Conservation (phyloP, 2,329 filamentous ascomycete genomes). For the Diaporthe citri region DNA sequence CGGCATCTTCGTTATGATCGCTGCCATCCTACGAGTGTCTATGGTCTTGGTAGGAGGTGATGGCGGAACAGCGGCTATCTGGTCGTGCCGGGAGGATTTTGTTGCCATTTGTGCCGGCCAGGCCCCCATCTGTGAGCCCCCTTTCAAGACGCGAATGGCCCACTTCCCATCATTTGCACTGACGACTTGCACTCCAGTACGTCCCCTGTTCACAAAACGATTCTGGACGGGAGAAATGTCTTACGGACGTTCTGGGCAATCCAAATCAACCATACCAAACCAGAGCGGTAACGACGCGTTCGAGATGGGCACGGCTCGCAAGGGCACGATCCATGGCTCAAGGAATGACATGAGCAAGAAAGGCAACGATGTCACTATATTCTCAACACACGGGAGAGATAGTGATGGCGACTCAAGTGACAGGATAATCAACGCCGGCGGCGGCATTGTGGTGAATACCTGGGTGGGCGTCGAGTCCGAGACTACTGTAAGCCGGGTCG, state of each 20-base stretch:
- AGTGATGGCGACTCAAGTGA: slow-evolving; percentile 28
- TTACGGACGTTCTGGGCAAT: neutral
- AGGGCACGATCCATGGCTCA: neutral
- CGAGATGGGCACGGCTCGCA: slow-evolving; percentile 23
- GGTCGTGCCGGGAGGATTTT: slow-evolving; percentile 55
- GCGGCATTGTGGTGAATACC: slow-evolving; percentile 23
- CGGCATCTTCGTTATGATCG: slow-evolving; percentile 51
- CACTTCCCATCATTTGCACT: neutral
- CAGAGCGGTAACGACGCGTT: slow-evolving; percentile 30
- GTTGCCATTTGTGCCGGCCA: slow-evolving; percentile 54
- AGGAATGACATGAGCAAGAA: neutral
- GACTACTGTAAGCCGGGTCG: neutral
- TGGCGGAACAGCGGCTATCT: slow-evolving; percentile 46
- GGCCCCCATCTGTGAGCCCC: slow-evolving; percentile 46
- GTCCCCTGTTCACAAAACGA: slow-evolving; percentile 11
- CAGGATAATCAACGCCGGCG: neutral
- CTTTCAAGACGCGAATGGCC: too few relatives aligned
- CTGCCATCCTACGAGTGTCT: slow-evolving; percentile 45
- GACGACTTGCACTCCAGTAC: neutral
- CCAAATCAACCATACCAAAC: slow-evolving; percentile 24
- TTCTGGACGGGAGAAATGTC: slow-evolving; percentile 35
- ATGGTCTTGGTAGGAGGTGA: slow-evolving; percentile 45
- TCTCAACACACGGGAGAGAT: slow-evolving; percentile 5
- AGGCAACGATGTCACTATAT: slow-evolving; percentile 30
- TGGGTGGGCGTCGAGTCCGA: slow-evolving; percentile 14